Base-by-base conservation (phyloP, 2,329 filamentous ascomycete species). In the Neonectria hederae region DNA sequence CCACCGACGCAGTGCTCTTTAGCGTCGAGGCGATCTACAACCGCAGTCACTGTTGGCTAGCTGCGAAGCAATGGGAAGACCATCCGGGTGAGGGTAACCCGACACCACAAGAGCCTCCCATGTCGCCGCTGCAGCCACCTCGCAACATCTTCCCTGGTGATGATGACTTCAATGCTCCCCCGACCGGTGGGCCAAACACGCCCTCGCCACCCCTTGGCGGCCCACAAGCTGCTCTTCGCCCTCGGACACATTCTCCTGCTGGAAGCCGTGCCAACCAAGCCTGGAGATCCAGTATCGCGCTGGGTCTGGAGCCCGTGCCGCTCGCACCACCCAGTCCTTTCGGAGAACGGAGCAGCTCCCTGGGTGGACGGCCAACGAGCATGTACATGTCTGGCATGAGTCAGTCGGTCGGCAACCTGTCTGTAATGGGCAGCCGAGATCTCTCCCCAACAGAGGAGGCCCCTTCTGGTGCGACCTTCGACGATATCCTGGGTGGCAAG, bases 21-120 rank as follows among this genome's bases (percentile, higher is more conserved):
- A 88, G 86, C 65, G 85, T 87, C 54, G 86, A 89, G 73, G 86
- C 86, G 14, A 87, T 84, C 19, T 88, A 88, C 72, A 84, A 86
- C 68, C 84, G 86, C 55, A 85, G 83, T 57, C 84, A 87, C 77
- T 87, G 84, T 75, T 87, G 84, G 84, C 76, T 84, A 32, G 83
- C 83, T 2, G 84, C 84, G 22, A 83, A 84, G 68, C 75, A 79
- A 46, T 87, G 84, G 84, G 82, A 84, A 59, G 76, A 77, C 7
- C 67, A 75, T 3, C 71, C 76, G 7, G 76, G 74, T 5, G 70
- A 74, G 17, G 68, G 67, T 4, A 54, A 63, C 5, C 35, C 68
- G 5, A 59, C 71, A 5, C 67, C 70, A 0, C 69, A 72, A 17
- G 78, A 82, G 22, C 73, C 75, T 2, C 68, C 74, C n/a, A 70